phyloP scores from a whole-genome alignment of 208 protist species.

The Leishmania tropica region DNA sequence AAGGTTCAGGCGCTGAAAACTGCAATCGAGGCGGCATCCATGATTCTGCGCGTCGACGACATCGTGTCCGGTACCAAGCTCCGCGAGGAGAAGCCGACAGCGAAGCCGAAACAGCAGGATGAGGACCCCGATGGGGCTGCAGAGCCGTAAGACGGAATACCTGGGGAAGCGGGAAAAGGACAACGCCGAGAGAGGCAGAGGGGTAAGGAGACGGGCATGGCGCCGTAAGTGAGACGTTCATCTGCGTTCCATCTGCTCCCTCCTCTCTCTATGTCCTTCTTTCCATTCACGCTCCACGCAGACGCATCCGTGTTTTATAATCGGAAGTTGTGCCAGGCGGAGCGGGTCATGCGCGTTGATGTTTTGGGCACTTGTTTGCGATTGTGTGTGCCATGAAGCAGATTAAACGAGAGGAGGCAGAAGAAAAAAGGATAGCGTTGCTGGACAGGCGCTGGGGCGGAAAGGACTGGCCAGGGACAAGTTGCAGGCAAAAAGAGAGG shows the following conservation, averaged over 20 bases:
- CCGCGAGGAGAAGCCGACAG: slow-evolving; percentile 59
- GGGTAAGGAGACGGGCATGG: background rate
- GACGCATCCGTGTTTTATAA: background rate
- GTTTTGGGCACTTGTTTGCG: background rate
- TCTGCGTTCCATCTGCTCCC: background rate
- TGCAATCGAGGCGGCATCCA: slow-evolving; percentile 97
- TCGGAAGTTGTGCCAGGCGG: background rate
- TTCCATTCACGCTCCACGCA: background rate
- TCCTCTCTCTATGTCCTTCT: background rate
- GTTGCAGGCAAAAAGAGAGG: background rate
- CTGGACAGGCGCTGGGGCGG: background rate
- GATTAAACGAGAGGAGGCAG: background rate
- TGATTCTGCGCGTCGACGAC: slow-evolving; percentile 99
- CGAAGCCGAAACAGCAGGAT: slow-evolving; percentile 56
- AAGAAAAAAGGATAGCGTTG: background rate
- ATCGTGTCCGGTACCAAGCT: slow-evolving; percentile 97
- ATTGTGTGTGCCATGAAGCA: background rate
- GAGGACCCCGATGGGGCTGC: slow-evolving; percentile 64
- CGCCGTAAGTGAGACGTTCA: background rate
- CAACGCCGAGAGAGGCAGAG: background rate
- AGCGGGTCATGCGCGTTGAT: background rate
- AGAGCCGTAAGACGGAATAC: slow-evolving; percentile 17
- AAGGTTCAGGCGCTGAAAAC: slow-evolving; percentile 99
- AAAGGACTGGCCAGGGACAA: background rate
- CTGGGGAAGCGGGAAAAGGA: slow-evolving; percentile 14